Conservation (phyloP, 2,329 filamentous ascomycete genomes). For the Trichoderma simmonsii region DNA sequence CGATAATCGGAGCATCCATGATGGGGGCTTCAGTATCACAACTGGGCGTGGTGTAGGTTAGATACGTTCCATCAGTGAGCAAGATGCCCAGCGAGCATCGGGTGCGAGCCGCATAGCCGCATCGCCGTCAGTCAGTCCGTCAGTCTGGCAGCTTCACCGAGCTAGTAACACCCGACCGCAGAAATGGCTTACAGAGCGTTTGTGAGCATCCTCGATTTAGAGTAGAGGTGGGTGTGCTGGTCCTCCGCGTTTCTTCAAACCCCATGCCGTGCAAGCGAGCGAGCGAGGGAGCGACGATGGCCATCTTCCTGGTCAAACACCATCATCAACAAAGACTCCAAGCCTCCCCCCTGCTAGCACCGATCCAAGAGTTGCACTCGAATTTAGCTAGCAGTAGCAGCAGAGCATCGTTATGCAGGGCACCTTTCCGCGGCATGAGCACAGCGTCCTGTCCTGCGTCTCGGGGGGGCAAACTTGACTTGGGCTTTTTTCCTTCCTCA, state of each 20-base stretch:
- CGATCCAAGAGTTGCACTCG: neutral
- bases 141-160: neutral
- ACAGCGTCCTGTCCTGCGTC: neutral
- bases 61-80: neutral
- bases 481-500: neutral
- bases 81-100: neutral
- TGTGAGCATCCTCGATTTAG: neutral
- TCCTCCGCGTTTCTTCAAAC: neutral
- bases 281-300: neutral
- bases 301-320: neutral
- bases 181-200: neutral
- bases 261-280: neutral
- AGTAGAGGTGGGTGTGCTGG: neutral
- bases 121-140: neutral
- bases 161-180: neutral
- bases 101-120: conserved; percentile 1
- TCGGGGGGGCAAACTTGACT: neutral
- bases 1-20: neutral
- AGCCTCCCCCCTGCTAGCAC: neutral
- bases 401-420: neutral
- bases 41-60: neutral
- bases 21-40: neutral
- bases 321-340: neutral
- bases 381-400: neutral
- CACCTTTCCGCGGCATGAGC: neutral